Evolutionary conservation across 1,284 basidiomycete species (phyloP), one percentile per base, ranked within the genome.

Genomic region (Ustilago cynodontis): DNA sequence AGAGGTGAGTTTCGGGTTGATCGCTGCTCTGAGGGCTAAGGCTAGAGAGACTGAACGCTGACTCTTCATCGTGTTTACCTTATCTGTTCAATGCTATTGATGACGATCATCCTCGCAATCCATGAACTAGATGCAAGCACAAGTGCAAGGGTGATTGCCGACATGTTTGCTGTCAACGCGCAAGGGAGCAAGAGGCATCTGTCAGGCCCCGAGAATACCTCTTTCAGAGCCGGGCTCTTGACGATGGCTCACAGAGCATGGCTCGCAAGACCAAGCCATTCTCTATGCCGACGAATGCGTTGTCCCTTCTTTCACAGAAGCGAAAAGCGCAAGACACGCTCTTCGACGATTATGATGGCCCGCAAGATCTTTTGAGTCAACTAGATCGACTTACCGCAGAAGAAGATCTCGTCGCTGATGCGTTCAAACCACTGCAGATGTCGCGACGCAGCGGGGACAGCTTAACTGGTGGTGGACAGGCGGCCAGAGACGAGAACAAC

Each of bases 101-200:
- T 33, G 5, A 33, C 31, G 31, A n/a, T 11, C 31, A 11, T 33
- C 5, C 31, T 33, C 31, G 31, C 31, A 11, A 33, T 11, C 31
- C 6, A 33, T 33, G 6, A 16, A 8, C 7, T 59, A 77, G 70
- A 24, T 80, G 78, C 59, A 66, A 72, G 57, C 78, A 80, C 59
- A 71, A 57, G 24, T 80, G 78, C 79, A 85, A 84, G 51, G 62
- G 50, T 13, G 59, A 43, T 1, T 86, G 86, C 67, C 70, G 82
- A 28, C 86, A 86, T 50, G 65, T 78, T 26, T 86, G 86, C 77
- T 85, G 65, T 47, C 69, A 67, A 35, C 72, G 71, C 8, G 54
- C 57, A 6, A 56, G 65, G 45, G 70, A 72, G 28, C 39, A 52
- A 18, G 47, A 57, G 16, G 35, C 22, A 1, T 33, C 53, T 13